Percentiles rank a stretch among this genome's conserved stretches.
phyloP scores from a whole-genome alignment of 306 rosid species.

The Astragalus glycyphyllos region DNA sequence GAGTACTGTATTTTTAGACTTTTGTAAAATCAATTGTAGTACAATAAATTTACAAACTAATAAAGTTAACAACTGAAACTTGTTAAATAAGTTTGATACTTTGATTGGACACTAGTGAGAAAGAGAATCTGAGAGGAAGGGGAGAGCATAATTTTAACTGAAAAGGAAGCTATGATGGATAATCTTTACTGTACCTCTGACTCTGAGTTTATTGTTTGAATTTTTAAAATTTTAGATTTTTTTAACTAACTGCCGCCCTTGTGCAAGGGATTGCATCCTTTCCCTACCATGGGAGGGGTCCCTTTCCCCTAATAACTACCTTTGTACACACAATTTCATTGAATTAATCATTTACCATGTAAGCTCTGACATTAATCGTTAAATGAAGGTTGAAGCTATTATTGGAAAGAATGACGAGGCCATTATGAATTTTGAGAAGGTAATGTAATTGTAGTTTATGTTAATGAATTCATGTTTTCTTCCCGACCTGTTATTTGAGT shows the following conservation, averaged over 20 bases:
- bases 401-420: conserved; percentile 98
- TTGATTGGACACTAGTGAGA: background rate
- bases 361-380: conserved; percentile 34
- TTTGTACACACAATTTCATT: conserved; percentile 28
- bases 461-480: conserved; percentile 24
- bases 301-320: conserved; percentile 10
- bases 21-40: background rate
- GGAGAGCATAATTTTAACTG: background rate
- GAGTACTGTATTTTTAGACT: background rate
- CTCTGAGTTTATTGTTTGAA: conserved; percentile 27
- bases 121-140: background rate
- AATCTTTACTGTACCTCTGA: background rate
- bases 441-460: conserved; percentile 42
- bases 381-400: conserved; percentile 90
- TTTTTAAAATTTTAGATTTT: background rate
- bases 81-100: background rate
- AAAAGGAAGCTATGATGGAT: background rate
- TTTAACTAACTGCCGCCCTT: background rate
- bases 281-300: background rate
- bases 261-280: conserved; percentile 23
- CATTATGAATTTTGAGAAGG: conserved; percentile 93
- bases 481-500: background rate
- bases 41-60: background rate
- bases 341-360: conserved; percentile 32
- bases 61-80: background rate